Percentiles rank a stretch among this genome's conserved stretches.
phyloP scores from a whole-genome alignment of 768 basidiomycete genomes.

The Phylloporus scabripes region DNA sequence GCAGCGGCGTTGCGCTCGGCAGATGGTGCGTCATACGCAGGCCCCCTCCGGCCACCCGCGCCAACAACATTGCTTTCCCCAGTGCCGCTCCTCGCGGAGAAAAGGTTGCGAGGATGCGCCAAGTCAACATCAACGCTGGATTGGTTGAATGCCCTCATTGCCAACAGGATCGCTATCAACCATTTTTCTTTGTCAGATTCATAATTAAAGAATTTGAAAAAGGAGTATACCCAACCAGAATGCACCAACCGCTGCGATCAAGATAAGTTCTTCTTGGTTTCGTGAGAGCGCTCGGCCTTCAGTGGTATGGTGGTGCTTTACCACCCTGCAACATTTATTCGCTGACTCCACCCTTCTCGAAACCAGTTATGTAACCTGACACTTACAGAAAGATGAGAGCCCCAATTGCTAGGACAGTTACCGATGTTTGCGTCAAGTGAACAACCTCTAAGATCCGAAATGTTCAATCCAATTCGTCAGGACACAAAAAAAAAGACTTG shows the following conservation, averaged over 20 bases:
- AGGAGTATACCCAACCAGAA: conserved; percentile 66
- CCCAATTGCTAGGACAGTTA: conserved; percentile 64
- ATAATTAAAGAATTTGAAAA: not conserved
- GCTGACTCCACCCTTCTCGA: not conserved
- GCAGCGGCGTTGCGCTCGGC: conserved; percentile 29
- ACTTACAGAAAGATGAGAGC: conserved; percentile 62
- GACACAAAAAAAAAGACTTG: conserved; percentile 17
- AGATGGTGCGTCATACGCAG: conserved; percentile 16
- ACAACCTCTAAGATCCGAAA: conserved; percentile 43
- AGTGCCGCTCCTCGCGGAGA: conserved; percentile 31
- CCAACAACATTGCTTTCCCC: conserved; percentile 32
- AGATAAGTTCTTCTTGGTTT: conserved; percentile 65
- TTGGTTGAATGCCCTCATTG: conserved; percentile 36
- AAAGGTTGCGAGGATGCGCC: conserved; percentile 27
- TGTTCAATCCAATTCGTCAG: conserved; percentile 9
- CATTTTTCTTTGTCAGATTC: conserved; percentile 2
- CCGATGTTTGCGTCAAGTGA: conserved; percentile 67
- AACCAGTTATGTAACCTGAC: not conserved
- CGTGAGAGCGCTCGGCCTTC: conserved; percentile 56
- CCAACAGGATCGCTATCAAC: conserved; percentile 37
- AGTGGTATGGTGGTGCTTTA: conserved; percentile 58
- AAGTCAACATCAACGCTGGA: conserved; percentile 25
- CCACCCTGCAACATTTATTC: conserved; percentile 39
- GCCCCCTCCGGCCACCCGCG: conserved; percentile 26
- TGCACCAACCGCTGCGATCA: conserved; percentile 67